Evolutionary conservation across 176 grass and related monocot genomes (phyloP).

Genomic region (Oryza meyeriana): DNA sequence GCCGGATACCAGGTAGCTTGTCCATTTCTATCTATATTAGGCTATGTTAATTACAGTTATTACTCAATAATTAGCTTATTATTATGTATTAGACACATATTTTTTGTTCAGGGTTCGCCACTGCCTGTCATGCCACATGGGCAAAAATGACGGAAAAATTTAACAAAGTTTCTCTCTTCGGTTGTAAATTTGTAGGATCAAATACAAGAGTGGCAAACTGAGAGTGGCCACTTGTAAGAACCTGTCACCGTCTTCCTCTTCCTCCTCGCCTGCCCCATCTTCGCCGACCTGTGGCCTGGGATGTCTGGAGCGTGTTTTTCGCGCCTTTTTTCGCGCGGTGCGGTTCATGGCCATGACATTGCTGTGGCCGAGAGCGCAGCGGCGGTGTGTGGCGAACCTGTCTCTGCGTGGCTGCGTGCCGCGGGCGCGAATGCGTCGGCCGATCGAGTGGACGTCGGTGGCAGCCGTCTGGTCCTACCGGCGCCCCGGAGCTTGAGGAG

Average conservation of each 20-base stretch:
- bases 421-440: background rate
- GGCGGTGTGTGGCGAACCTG: background rate
- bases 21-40: no score
- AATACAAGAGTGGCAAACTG: no score
- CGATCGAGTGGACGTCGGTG: background rate
- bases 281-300: background rate
- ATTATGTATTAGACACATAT: no score
- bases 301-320: background rate
- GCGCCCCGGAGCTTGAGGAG: background rate
- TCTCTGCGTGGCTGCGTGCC: background rate
- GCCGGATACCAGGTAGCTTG: no score
- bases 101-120: no score
- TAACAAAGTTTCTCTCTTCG: no score
- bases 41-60: no score
- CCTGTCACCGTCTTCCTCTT: background rate
- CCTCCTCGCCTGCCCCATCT: background rate
- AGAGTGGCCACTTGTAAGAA: no score
- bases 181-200: no score
- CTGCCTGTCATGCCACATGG: no score
- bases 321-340: background rate
- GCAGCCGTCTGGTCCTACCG: background rate
- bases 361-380: conserved; percentile 22
- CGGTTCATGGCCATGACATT: background rate
- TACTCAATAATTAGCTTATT: no score
- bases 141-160: no score